Base-by-base conservation (phyloP, 257 asterid genomes). In the Gentiana straminea region DNA sequence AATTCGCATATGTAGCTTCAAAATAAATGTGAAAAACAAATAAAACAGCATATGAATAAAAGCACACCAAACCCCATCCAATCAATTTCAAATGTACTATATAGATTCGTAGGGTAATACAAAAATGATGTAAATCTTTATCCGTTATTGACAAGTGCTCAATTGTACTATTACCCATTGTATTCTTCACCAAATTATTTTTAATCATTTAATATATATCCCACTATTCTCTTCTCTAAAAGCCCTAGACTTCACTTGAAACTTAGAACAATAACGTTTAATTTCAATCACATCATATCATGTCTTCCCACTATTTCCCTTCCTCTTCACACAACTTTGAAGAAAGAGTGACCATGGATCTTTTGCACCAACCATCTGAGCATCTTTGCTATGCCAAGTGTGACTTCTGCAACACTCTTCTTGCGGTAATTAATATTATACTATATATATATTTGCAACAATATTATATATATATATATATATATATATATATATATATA, bases 321-420 rank as follows among this genome's bases (percentile, higher is more conserved):
- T 70, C 87, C 36, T 73, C 77, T 7, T 58, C 71, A 10, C 24
- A 52, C 9, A 68, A 63, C 60, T 60, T 60, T 58, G 69, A 53
- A 34, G 72, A 64, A 39, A 70, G 58, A 41, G 8, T 15, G 69
- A 55, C 80, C 80, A 90, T 87, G 98, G 98, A 91, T 62, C 61
- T 66, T 70, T 78, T 67, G 69, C 94, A 79, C 64, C 68, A 89
- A 44, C 46, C 46, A 5, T 53, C 96, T 39, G 95, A 91, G 54
- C 95, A 87, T 67, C 86, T 91, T 61, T 91, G 95, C 86, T 87
- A 91, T 68, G 95, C 84, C 58, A 90, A 85, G 4, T 91, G 98
- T 90, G 83, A 77, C 88, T 91, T 78, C 75, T 91, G 98, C 85
- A 79, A 58, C 86, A 91, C 94, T 10, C 94, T 84, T 83, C 95